A percentile compares a stretch with the other conserved stretches of the same genome.
Conservation (phyloP, 306 rosid species). For the Lathyrus sativus region DNA sequence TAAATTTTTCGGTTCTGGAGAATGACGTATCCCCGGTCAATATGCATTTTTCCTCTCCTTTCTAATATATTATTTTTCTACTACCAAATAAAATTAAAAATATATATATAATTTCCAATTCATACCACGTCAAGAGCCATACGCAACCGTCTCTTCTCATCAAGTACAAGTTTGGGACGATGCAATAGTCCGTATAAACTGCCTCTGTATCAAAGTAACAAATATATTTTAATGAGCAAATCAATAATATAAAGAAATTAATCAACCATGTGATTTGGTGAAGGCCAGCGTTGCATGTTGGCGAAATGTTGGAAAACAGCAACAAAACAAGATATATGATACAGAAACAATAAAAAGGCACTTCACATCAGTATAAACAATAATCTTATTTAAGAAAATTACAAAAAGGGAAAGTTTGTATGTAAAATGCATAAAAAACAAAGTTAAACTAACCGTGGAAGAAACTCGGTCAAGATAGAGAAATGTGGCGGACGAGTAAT, state of each 20-base stretch:
- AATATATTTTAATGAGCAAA: conserved; percentile 42
- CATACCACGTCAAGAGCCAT: conserved; percentile 99
- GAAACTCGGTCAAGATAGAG: conserved; percentile 94
- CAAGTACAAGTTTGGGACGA: conserved; percentile 87
- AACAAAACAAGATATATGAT: conserved; percentile 14
- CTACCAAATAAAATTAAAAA: conserved; percentile 13
- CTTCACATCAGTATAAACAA: conserved; percentile 22
- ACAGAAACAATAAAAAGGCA: conserved; percentile 25
- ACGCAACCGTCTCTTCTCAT: conserved; percentile 86
- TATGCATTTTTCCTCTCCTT: background rate
- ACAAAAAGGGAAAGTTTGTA: conserved; percentile 19
- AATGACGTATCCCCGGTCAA: conserved; percentile 17
- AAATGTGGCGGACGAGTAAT: conserved; percentile 92
- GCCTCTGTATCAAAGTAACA: conserved; percentile 64
- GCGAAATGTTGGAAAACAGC: conserved; percentile 3
- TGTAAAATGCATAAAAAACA: conserved; percentile 22
- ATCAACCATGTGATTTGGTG: conserved; percentile 28
- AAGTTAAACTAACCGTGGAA: conserved; percentile 65
- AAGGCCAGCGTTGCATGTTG: conserved; percentile 27
- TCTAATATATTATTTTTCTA: conserved; percentile 3
- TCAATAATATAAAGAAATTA: conserved; percentile 35
- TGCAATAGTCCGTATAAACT: conserved; percentile 89
- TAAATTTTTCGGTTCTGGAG: conserved; percentile 12
- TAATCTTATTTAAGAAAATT: conserved; percentile 13
- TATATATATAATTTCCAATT: conserved; percentile 24